These are phyloP conservation scores for Trichophyton simii DNA, from an alignment of 2,329 filamentous ascomycete genomes.

Conservation along the genomic window DNA sequence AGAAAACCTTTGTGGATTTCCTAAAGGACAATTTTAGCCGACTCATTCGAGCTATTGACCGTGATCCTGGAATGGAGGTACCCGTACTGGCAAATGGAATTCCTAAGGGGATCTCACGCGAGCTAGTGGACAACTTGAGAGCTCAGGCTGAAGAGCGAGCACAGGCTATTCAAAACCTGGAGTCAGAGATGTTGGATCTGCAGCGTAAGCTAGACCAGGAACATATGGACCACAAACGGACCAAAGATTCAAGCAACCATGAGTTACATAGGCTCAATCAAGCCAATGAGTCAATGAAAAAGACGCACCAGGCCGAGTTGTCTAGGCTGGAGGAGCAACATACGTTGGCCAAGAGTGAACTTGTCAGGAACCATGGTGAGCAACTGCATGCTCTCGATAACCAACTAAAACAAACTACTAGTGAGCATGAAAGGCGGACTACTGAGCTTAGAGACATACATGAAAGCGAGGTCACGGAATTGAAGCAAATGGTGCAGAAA, in stretches of 20 bases:
- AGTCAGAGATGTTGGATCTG: slow-evolving; percentile 43
- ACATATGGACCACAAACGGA: slow-evolving; percentile 56
- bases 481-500: slow-evolving; percentile 48
- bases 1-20: slow-evolving; percentile 78
- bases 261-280: slow-evolving; percentile 49
- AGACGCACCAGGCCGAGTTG: slow-evolving; percentile 55
- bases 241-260: slow-evolving; percentile 45
- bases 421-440: slow-evolving; percentile 30
- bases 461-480: slow-evolving; percentile 52
- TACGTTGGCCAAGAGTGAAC: slow-evolving; percentile 30
- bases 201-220: slow-evolving; percentile 54
- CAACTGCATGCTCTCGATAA: slow-evolving; percentile 38
- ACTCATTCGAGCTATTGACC: slow-evolving; percentile 70
- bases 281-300: slow-evolving; percentile 58
- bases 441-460: slow-evolving; percentile 29
- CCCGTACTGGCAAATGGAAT: slow-evolving; percentile 66
- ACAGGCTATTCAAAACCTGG: slow-evolving; percentile 44
- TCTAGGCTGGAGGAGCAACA: slow-evolving; percentile 42
- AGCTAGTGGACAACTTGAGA: slow-evolving; percentile 76
- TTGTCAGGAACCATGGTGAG: slow-evolving; percentile 32
- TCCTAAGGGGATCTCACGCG: slow-evolving; percentile 83
- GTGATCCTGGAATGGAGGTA: slow-evolving; percentile 78
- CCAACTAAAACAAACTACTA: slow-evolving; percentile 34
- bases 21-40: slow-evolving; percentile 93
- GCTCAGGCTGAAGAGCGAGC: slow-evolving; percentile 64